Base-by-base conservation (phyloP, 1,284 basidiomycete species). In the Quambalaria eucalypti region DNA sequence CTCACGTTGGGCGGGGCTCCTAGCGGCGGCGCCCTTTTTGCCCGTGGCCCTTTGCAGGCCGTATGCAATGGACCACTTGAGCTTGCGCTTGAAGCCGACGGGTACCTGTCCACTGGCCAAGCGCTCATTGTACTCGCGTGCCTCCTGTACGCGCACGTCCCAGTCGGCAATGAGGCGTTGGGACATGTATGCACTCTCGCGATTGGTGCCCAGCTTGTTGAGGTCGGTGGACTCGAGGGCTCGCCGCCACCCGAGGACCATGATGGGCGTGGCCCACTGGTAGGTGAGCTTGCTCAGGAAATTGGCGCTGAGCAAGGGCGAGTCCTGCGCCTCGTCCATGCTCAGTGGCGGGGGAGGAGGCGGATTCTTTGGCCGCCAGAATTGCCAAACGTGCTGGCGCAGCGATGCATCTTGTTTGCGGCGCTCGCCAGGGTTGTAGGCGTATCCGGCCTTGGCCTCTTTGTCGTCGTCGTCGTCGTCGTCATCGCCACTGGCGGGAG, bases 211-310 rank as follows among this genome's bases (percentile, higher is more conserved):
- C 44, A 92, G 82, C 72, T 83, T 85, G 81, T 86, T 92, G n/a
- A 93, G 79, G 76, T 95, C 90, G 0, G 84, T 78, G 0, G 85
- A 83, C 72, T 90, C 86, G 4, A 93, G 80, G 1, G 90, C 86
- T 4, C 90, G 82, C 14, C 83, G 81, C 72, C 87, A 88, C 8
- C 86, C 86, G 9, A 74, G 63, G 14, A 73, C 78, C 74, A 89
- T 81, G 51, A 90, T 78, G 2, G 84, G 82, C 0, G 83, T 84
- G 51, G 92, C 81, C 89, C 89, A 93, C 50, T 78, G 77, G 69
- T 83, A 85, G 52, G 81, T 81, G 38, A 84, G 61, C n/a, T 79
- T 68, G 42, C 78, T 81, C 65, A 82, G 79, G 72, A 79, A 78
- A 56, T 76, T 79, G 0, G 84, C 83, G 1, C 71, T 75, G 30